Base-by-base conservation (phyloP, 208 protist species). In the Blechomonas ayalai region DNA sequence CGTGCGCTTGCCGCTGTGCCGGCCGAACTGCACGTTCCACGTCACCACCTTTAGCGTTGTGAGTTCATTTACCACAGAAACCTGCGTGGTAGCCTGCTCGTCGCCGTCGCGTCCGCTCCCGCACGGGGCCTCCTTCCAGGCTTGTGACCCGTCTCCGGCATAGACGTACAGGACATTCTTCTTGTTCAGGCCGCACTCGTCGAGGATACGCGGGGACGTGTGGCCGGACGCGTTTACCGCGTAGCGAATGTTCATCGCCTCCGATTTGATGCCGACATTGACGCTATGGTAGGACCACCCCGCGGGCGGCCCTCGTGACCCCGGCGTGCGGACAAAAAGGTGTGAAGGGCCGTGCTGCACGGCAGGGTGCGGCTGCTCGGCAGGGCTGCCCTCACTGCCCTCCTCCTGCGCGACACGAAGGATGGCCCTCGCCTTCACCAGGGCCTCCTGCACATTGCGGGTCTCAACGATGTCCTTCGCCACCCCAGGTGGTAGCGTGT, bases 201-300 rank as follows among this genome's bases (percentile, higher is more conserved):
- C 62, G 10, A 70, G 38, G 18, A 70, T 40, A 36, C 53, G 64
- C 35, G 41, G 13, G 18, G 55, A 44, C 9, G 47, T 46, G 15
- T 32, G 52, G 23, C 68, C 43, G 0, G 39, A 44, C 4, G 60
- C 29, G 32, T 73, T 60, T 18, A 59, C 20, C 52, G 56, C 60
- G 63, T 73, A 78, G 18, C 81, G 76, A 35, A 72, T 76, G 29
- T 63, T 64, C 55, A 84, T 46, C 12, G 60, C 65, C 34, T 73
- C 62, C 8, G 81, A 61, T 26, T 73, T 62, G 25, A 79, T 32
- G 36, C 82, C 82, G 15, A 90, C 53, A 47, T 84, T 70, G 8
- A 86, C 48, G 55, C 69, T 67, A 48, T 73, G 47, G 60, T 90
- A 86, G 1, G 27, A 19, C 73, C 71, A 90, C 9, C 74, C 73